phyloP scores from a whole-genome alignment of 345 rosid genomes.

The Gossypium anomalum region DNA sequence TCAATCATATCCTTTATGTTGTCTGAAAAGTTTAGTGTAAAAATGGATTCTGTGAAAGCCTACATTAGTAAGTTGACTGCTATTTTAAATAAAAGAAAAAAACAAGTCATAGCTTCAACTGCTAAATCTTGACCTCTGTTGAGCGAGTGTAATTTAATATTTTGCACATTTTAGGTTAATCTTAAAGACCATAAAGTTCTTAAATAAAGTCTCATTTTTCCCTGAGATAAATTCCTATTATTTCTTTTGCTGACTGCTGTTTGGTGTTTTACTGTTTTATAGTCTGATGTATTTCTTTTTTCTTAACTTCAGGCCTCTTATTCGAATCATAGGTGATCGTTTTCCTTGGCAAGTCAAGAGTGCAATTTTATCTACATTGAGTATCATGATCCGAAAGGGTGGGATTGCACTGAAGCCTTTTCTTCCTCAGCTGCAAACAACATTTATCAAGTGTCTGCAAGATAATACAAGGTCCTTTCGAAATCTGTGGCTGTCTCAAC shows the following conservation, averaged over 20 bases:
- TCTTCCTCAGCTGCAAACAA: slow-evolving; percentile 98
- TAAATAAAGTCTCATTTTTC: background rate
- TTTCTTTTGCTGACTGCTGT: background rate
- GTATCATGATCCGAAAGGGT: slow-evolving; percentile 76
- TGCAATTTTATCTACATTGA: slow-evolving; percentile 83
- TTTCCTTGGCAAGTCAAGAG: slow-evolving; percentile 99
- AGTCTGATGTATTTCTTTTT: background rate
- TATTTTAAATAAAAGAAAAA: background rate
- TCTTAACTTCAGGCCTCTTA: slow-evolving; percentile 77
- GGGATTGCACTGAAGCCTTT: slow-evolving; percentile 87
- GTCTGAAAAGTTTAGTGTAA: background rate
- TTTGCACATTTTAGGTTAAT: background rate
- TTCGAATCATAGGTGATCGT: slow-evolving; percentile 90
- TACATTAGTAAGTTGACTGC: background rate
- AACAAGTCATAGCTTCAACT: background rate
- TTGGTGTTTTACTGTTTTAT: background rate
- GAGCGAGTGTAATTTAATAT: background rate
- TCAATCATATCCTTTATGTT: background rate
- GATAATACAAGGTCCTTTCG: slow-evolving; percentile 73
- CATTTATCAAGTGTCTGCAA: slow-evolving; percentile 88
- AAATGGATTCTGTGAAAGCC: background rate
- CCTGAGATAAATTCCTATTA: background rate
- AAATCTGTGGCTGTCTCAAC: background rate
- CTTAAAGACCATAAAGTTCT: background rate
- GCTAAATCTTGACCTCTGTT: background rate